Evolutionary conservation across 176 grass and related monocot species (phyloP).

Genomic region (Triticum monococcum): DNA sequence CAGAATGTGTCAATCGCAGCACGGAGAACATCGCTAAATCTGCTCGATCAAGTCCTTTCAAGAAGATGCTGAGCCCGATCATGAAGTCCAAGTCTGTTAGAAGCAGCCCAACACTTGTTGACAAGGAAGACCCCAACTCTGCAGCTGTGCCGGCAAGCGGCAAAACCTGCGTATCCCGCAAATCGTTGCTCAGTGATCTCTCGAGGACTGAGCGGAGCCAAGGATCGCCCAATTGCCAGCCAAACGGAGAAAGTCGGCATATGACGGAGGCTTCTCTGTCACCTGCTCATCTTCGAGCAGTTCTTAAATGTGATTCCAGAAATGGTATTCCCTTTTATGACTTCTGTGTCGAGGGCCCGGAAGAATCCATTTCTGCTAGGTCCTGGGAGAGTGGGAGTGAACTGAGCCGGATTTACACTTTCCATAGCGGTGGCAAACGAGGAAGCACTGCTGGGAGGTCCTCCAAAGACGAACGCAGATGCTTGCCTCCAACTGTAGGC

Average conservation of each 20-base stretch:
- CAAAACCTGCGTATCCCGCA: constrained; percentile 39
- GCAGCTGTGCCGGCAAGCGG: neutral
- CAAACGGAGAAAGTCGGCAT: constrained; percentile 33
- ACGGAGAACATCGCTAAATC: constrained; percentile 27
- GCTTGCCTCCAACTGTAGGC: constrained; percentile 56
- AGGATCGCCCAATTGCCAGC: constrained; percentile 18
- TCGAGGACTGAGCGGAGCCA: constrained; percentile 49
- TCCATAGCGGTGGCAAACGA: constrained; percentile 63
- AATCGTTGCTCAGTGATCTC: constrained; percentile 75
- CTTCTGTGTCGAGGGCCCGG: constrained; percentile 56
- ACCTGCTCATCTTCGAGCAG: constrained; percentile 74
- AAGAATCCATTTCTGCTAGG: constrained; percentile 74
- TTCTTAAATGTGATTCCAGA: constrained; percentile 73
- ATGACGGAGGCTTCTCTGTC: constrained; percentile 28
- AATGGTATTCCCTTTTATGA: constrained; percentile 56
- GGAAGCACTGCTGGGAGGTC: constrained; percentile 57
- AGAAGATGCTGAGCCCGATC: constrained; percentile 85
- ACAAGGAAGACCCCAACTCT: constrained; percentile 34
- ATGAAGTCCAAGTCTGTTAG: constrained; percentile 87
- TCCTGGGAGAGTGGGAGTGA: constrained; percentile 80
- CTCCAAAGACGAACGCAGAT: constrained; percentile 47
- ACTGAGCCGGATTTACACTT: constrained; percentile 86
- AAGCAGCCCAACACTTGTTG: constrained; percentile 25
- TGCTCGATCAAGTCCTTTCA: constrained; percentile 73
- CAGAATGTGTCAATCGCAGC: neutral